Evolutionary conservation across 768 basidiomycete species (phyloP), one percentile per base, ranked within the genome.

Genomic region (Leccinum fibrillosum): DNA sequence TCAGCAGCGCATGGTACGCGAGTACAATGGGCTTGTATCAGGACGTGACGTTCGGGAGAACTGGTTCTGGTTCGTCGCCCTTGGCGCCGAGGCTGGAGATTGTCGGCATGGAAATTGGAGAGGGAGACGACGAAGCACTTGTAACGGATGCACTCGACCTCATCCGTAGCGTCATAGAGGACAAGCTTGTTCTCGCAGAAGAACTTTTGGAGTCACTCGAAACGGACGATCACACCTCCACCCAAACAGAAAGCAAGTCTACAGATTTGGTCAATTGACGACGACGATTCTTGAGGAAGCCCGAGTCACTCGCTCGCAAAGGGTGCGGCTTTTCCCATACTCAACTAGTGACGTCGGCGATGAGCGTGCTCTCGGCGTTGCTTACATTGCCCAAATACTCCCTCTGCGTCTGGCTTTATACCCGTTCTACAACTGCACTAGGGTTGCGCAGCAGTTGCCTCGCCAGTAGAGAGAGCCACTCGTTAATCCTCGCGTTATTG

Each of bases 401-500:
- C n/a, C 84, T 85, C 62, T 82, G 89, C 2, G 89, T 95, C 21
- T 96, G 93, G 94, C 77, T 93, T 12, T 94, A 90, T 65, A 82
- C 94, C 21, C 86, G 92, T 12, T 89, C 89, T 5, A 88, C 92
- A 0, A 77, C 82, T 0, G 80, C 86, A 21, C 79, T 73, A 78
- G 32, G 85, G 84, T 10, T 83, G 84, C 59, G 83, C 84, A 5
- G 84, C 86, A 3, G 77, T 81, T 45, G 83, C 86, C n/a, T 75
- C 95, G 59, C 80, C 86, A 1, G 74, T 82, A 3, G 89, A 93
- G 71, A 80, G 90, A 19, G 76, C 84, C 37, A 80, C 86, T 5
- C 90, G 90, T 11, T 79, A 83, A 59, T 92, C 0, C 77, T 92
- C n/a, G 83, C 90, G 0, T 76, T 97, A 12, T 78, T 95, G 25